Evolutionary conservation across 2,329 filamentous ascomycete genomes (phyloP).

Genomic region (Penicillium sp.): DNA sequence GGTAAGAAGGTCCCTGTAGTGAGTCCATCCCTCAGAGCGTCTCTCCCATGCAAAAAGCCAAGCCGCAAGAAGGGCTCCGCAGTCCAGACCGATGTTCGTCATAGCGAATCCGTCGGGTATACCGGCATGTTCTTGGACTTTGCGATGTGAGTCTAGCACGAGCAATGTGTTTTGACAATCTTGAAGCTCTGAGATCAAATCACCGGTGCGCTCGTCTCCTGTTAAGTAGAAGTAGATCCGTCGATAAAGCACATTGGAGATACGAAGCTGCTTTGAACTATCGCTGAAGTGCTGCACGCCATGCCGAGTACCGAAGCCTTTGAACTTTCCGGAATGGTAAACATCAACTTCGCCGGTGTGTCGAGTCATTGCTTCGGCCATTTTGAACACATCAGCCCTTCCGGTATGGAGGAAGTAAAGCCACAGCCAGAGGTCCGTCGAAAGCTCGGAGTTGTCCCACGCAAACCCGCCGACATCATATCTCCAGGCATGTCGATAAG

Average conservation of each 20-base stretch:
- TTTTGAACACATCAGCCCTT: constrained; percentile 61
- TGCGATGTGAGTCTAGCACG: constrained; percentile 25
- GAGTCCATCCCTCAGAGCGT: constrained; percentile 21
- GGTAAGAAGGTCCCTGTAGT: constrained; percentile 17
- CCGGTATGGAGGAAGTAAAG: constrained; percentile 66
- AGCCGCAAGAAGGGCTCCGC: constrained; percentile 19
- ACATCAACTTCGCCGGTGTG: constrained; percentile 68
- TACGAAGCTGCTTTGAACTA: constrained; percentile 66
- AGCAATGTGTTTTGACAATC: constrained; percentile 24
- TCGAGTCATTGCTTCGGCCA: constrained; percentile 64
- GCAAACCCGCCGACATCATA: constrained; percentile 69
- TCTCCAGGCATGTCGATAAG: constrained; percentile 64
- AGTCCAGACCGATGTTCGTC: constrained; percentile 27
- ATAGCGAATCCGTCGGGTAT: constrained; percentile 27
- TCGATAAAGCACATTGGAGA: constrained; percentile 49
- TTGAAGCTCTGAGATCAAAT: constrained; percentile 26
- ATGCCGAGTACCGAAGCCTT: constrained; percentile 67
- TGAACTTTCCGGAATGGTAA: constrained; percentile 65
- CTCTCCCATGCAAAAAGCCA: constrained; percentile 27
- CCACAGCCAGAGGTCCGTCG: constrained; percentile 68
- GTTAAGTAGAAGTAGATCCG: constrained; percentile 28
- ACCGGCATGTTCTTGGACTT: constrained; percentile 23
- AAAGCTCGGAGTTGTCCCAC: constrained; percentile 70
- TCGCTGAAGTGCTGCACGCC: constrained; percentile 68
- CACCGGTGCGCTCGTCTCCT: constrained; percentile 28